A percentile compares a stretch with the other conserved stretches of the same genome.
Conservation (phyloP, 73 alveolate genomes). For the Paramecium primaurelia region DNA sequence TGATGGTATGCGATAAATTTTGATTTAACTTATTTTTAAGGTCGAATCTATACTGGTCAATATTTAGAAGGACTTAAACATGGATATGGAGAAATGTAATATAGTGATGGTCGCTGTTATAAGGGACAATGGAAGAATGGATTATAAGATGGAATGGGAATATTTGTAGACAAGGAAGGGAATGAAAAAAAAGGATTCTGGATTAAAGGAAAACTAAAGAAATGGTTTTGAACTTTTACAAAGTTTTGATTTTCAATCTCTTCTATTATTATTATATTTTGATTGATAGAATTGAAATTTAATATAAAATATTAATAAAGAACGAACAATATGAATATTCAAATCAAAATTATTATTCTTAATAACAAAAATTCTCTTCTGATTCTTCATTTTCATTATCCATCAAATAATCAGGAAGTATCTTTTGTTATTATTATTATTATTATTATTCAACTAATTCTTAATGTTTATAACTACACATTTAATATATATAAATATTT, state of each 20-base stretch:
- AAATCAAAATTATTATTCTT: neutral
- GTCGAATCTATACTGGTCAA: neutral
- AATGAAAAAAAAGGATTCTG: neutral
- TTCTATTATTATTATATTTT: neutral
- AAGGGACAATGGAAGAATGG: neutral
- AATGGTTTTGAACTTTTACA: conserved; percentile 16
- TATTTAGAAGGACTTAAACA: conserved; percentile 1
- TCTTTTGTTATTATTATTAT: neutral
- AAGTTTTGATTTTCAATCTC: neutral
- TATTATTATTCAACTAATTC: neutral
- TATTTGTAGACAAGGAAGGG: conserved; percentile 1
- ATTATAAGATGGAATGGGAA: neutral
- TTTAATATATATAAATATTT: neutral
- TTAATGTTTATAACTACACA: neutral
- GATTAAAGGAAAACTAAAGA: neutral
- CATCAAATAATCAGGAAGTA: neutral
- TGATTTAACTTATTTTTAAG: neutral
- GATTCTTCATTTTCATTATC: neutral
- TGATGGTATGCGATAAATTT: neutral
- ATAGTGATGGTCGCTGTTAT: conserved; percentile 18
- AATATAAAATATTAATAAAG: neutral
- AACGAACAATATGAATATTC: neutral
- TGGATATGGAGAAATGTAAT: conserved; percentile 36
- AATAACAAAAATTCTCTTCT: neutral
- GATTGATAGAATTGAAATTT: neutral